A percentile compares a stretch with the other conserved stretches of the same genome.
Evolutionary conservation across 2,329 filamentous ascomycete species (phyloP).

Genomic region (Periconia macrospinosa): DNA sequence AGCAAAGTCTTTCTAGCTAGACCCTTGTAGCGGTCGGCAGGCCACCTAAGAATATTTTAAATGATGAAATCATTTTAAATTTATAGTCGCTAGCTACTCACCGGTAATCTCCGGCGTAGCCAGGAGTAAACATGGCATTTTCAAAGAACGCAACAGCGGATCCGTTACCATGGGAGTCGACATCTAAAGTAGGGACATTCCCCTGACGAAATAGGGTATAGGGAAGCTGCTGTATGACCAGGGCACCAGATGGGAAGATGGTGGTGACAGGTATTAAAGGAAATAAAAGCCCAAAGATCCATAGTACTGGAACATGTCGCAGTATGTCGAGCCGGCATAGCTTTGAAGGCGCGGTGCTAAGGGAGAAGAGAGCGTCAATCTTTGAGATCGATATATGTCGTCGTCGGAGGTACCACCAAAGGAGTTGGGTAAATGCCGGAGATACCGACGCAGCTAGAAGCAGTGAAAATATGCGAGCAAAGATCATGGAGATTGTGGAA

Average conservation of each 20-base stretch:
- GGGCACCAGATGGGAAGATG: neutral
- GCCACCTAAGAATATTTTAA: too few relatives aligned
- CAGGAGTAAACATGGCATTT: neutral
- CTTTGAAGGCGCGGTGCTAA: neutral
- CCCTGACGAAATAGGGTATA: neutral
- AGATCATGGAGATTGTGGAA: neutral
- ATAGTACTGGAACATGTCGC: neutral
- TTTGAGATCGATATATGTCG: neutral
- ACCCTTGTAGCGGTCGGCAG: neutral
- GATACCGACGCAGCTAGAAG: neutral
- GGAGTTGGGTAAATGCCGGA: conserved; percentile 1
- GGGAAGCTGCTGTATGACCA: conserved; percentile 8
- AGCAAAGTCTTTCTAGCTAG: neutral
- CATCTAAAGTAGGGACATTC: neutral
- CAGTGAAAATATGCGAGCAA: neutral
- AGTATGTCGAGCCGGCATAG: neutral
- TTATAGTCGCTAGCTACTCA: too few relatives aligned
- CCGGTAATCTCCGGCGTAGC: neutral
- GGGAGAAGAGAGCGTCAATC: neutral
- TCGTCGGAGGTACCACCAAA: conserved; percentile 1
- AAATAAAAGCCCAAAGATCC: conserved; percentile 1
- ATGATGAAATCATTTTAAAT: too few relatives aligned
- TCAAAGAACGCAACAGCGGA: neutral
- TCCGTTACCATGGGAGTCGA: neutral
- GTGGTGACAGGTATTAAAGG: neutral